These are phyloP conservation scores for Auriscalpium microsporum DNA, from an alignment of 768 basidiomycete genomes.

Conservation along the genomic window DNA sequence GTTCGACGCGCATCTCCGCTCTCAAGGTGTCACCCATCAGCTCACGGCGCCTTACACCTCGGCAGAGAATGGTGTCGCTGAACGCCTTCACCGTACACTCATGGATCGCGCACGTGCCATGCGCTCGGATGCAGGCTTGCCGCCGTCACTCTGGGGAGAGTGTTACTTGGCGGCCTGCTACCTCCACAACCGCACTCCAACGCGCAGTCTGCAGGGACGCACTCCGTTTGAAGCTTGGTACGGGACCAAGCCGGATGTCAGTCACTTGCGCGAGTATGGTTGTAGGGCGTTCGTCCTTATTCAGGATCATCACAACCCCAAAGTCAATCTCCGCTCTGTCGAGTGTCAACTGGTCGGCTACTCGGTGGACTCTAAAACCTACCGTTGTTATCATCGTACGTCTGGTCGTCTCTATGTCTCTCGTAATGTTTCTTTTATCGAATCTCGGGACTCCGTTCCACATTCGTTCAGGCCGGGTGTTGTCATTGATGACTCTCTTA, in stretches of 20 bases:
- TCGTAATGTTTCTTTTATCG: slow-evolving; percentile 17
- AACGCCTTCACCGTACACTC: slow-evolving; percentile 28
- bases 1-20: not conserved
- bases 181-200: not conserved
- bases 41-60: slow-evolving; percentile 28
- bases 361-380: slow-evolving; percentile 16
- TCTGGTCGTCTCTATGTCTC: slow-evolving; percentile 6
- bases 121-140: slow-evolving; percentile 1
- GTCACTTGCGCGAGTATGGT: slow-evolving; percentile 21
- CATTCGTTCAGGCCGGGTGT: not conserved
- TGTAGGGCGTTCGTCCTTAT: slow-evolving; percentile 17
- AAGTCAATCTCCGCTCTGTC: slow-evolving; percentile 11
- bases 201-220: not conserved
- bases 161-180: not conserved
- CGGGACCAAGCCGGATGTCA: slow-evolving; percentile 12
- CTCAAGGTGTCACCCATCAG: slow-evolving; percentile 4
- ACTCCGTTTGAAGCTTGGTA: slow-evolving; percentile 4
- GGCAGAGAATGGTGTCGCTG: slow-evolving; percentile 30
- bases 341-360: slow-evolving; percentile 22
- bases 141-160: not conserved
- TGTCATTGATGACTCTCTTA: not conserved
- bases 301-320: slow-evolving; percentile 14
- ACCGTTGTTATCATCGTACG: slow-evolving; percentile 16
- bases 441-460: not conserved
- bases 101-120: slow-evolving; percentile 11